Evolutionary conservation across 2,329 filamentous ascomycete species (phyloP).

Genomic region (Colletotrichum euphorbiae): DNA sequence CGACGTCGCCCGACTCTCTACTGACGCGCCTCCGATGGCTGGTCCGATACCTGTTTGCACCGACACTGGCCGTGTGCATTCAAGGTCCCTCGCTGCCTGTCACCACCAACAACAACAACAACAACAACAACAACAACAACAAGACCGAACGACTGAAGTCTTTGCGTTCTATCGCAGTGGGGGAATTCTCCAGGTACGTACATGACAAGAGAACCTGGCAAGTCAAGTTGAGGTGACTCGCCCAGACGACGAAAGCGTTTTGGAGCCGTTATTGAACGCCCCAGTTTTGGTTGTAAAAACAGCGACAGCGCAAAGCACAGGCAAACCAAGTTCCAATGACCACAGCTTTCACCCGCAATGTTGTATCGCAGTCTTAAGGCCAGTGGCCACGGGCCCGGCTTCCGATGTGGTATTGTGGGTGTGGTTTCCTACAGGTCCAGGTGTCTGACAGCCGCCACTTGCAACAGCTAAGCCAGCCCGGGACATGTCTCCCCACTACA

Average conservation of each 20-base stretch:
- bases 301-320: slow-evolving; percentile 76
- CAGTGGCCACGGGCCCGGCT: not conserved
- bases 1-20: not conserved
- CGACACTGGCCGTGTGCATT: not conserved
- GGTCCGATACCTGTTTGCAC: not conserved
- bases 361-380: slow-evolving; percentile 13
- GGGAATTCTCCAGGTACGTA: slow-evolving; percentile 41
- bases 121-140: too few relatives aligned
- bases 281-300: slow-evolving; percentile 88
- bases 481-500: not conserved
- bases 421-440: slow-evolving; percentile 21
- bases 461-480: slow-evolving; percentile 30
- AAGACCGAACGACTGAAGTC: slow-evolving; percentile 11
- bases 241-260: slow-evolving; percentile 69
- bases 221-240: slow-evolving; percentile 76
- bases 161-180: not conserved
- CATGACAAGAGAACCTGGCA: slow-evolving; percentile 53
- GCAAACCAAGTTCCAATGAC: slow-evolving; percentile 69
- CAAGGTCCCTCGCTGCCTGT: not conserved
- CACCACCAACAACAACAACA: too few relatives aligned
- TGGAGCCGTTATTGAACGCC: slow-evolving; percentile 83
- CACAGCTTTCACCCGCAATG: slow-evolving; percentile 9
- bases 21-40: not conserved
- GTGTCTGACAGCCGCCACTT: slow-evolving; percentile 33
- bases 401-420: not conserved